Conservation (phyloP, 768 basidiomycete species). For the Termitomyces sp. region DNA sequence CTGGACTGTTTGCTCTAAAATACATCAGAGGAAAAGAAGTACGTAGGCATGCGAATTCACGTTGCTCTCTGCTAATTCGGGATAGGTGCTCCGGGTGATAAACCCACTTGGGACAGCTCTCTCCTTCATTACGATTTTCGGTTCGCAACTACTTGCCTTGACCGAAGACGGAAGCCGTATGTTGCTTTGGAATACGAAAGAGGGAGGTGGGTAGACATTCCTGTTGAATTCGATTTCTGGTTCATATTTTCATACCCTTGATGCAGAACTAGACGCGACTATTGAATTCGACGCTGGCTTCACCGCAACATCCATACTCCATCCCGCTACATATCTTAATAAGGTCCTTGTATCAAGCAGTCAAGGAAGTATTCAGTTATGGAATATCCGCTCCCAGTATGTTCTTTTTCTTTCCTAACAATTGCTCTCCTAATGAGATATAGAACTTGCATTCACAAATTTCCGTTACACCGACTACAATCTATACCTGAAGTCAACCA, state of each 20-base stretch:
- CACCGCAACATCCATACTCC: conserved; percentile 80
- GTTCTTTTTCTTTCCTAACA: conserved; percentile 17
- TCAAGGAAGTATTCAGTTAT: conserved; percentile 84
- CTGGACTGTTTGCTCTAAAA: conserved; percentile 66
- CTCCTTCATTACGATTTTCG: conserved; percentile 73
- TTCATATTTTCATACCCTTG: conserved; percentile 10
- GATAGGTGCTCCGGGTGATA: conserved; percentile 51
- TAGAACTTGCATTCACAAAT: conserved; percentile 84
- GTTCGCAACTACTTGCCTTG: conserved; percentile 74
- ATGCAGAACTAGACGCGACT: conserved; percentile 56
- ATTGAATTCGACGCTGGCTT: conserved; percentile 83
- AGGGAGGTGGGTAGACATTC: conserved; percentile 38
- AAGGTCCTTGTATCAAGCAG: conserved; percentile 85
- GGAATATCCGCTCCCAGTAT: conserved; percentile 87
- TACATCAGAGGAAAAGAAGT: conserved; percentile 91
- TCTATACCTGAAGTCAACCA: conserved; percentile 24
- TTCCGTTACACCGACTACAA: conserved; percentile 53
- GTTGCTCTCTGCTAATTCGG: conserved; percentile 3
- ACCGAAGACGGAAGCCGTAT: conserved; percentile 76
- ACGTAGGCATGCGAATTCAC: conserved; percentile 4
- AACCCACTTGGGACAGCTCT: conserved; percentile 65
- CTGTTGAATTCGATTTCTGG: background rate
- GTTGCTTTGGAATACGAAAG: conserved; percentile 70
- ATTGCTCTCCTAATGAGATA: background rate
- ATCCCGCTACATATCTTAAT: conserved; percentile 96